These are phyloP conservation scores for Gossypium thurberi DNA, from an alignment of 345 rosid species.

Conservation along the genomic window DNA sequence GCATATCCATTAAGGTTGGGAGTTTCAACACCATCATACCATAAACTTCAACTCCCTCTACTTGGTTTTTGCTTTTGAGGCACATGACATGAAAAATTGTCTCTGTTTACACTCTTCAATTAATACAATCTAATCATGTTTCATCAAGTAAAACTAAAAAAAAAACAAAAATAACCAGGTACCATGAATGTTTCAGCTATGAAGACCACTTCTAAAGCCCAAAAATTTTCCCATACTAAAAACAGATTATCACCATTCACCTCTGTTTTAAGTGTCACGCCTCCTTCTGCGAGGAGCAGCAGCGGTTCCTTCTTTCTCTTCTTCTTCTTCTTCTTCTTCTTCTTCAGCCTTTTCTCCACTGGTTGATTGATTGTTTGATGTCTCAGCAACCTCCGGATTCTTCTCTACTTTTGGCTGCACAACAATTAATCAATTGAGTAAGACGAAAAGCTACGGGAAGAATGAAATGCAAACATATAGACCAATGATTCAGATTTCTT, in stretches of 20 bases:
- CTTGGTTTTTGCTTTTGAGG: neutral
- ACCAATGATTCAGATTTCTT: neutral
- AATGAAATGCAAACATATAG: neutral
- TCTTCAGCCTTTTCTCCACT: slow-evolving; percentile 32
- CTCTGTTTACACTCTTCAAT: slow-evolving; percentile 32
- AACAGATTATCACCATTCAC: neutral
- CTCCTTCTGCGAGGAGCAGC: slow-evolving; percentile 56
- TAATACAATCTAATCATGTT: slow-evolving; percentile 11
- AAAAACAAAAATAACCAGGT: neutral
- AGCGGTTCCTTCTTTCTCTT: slow-evolving; percentile 29
- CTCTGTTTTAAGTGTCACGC: slow-evolving; percentile 42
- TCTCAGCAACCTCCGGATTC: slow-evolving; percentile 37
- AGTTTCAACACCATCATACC: slow-evolving; percentile 1
- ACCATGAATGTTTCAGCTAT: slow-evolving; percentile 23
- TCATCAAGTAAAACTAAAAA: slow-evolving; percentile 14
- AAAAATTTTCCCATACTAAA: slow-evolving; percentile 27
- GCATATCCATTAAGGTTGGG: neutral
- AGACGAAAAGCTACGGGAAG: neutral
- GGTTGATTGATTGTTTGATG: slow-evolving; percentile 36
- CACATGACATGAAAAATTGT: neutral
- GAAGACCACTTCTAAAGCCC: slow-evolving; percentile 12
- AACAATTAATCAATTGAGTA: neutral
- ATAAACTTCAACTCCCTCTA: neutral
- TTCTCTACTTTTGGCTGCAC: slow-evolving; percentile 36
- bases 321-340: slow-evolving; percentile 35